Base-by-base conservation (phyloP, 2,329 filamentous ascomycete genomes). In the Penicillium palitans region DNA sequence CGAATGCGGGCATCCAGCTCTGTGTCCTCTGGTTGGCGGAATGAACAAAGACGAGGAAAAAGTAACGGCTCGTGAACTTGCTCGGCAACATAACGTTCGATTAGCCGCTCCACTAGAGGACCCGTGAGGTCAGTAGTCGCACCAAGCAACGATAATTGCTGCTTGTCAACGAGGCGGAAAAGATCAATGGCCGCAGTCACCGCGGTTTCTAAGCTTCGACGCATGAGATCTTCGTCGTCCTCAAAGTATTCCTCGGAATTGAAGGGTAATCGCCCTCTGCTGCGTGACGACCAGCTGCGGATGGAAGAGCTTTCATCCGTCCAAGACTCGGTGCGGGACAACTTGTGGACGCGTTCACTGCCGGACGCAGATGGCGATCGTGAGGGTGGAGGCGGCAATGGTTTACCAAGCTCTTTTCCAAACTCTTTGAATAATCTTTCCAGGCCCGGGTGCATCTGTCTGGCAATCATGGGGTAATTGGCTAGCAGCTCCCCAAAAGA, bases 151-250 rank as follows among this genome's bases (percentile, higher is more conserved):
- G 93, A 97, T 29, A 99, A 80, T 69, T 98, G 95, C 68, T 96
- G 91, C 73, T 96, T 96, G 72, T 99, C 95, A 6, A 99, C 93
- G 59, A 88, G 87, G 69, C 98, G 93, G 66, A 99, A 99, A 1
- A 98, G 82, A 69, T 99, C 95, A 65, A 99, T 98, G 0, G 93
- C 95, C 10, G 90, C 86, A 10, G 91, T 96, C 12, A 99, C 90
- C 1, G 93, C 93, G 1, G 90, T 96, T 76, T 99, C 95, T 15
- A 98, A 79, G 17, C 92, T 91, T 24, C 87, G 87, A 56, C 93
- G 84, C 88, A 99, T 93, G 31, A 91, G 83, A 65, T 96, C 90
- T 73, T 98, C 95, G 65, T 97, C 93, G 59, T 96, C 92, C 66
- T 95, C 91, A 48, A 90, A 86, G 69, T 89, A 92, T 59, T 89